Base-by-base conservation (phyloP, 2,329 filamentous ascomycete genomes). In the Fusarium sp. region DNA sequence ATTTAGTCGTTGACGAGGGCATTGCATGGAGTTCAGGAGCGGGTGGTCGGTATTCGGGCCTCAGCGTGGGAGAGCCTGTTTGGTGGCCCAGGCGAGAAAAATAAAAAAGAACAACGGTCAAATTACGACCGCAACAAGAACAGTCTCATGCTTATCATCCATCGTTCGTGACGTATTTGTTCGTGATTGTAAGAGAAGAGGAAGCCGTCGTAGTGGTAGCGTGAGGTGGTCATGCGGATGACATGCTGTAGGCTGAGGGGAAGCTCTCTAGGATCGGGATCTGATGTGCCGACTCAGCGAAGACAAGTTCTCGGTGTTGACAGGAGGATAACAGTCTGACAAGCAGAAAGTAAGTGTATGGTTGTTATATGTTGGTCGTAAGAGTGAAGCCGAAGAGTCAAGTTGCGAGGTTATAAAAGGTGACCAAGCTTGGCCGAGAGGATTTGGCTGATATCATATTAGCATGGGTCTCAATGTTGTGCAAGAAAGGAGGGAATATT, bases 1-100 rank as follows among this genome's bases (percentile, higher is more conserved):
- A 74, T 74, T 74, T 58, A 66, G 59, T 73, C 70, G 70, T 70
- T 74, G 70, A 66, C 67, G 54, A 64, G 68, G 74, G 68, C 76
- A 78, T 79, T 79, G 79, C 79, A 74, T 60, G 79, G 79, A 80
- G 79, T 80, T 78, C 73, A n/a, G 75, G 77, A 75, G 75, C 78
- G 69, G 67, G 60, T 60, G 69, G 59, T 69, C 55, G 66, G 56
- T 68, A 59, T 70, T 71, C 56, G 69, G 72, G 69, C 63, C 73
- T 73, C 72, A 73, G 73, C 59, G 72, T 68, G 55, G 67, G 66
- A 59, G 73, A 73, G 66, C 71, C 65, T 55, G 53, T 60, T 70
- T 43, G 59, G 63, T 62, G 72, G 70, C 68, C 73, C 67, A 68
- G 54, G 63, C 72, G 58, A 73, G 58, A 61, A 75, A 69, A 66